Conservation (phyloP, 805 yeast genomes). For the Cyberlindnera americana region DNA sequence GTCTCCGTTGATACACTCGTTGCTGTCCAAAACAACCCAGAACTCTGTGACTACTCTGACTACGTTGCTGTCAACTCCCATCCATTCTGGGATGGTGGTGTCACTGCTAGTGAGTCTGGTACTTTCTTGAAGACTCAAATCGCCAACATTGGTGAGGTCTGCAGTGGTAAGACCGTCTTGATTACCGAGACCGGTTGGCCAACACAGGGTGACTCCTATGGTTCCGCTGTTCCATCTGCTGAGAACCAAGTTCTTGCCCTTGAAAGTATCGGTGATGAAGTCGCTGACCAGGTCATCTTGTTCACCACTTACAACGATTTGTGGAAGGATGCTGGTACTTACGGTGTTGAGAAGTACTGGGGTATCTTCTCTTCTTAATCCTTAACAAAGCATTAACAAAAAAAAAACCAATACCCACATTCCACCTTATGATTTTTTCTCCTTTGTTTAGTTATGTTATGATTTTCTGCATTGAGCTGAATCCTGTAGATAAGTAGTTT, state of each 20-base stretch:
- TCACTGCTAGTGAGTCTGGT: conserved; percentile 50
- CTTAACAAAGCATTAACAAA: not conserved
- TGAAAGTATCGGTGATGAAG: conserved; percentile 38
- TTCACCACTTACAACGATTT: conserved; percentile 61
- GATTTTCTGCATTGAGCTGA: not conserved
- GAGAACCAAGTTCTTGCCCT: conserved; percentile 51
- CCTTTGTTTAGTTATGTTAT: conserved; percentile 4
- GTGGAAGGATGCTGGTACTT: conserved; percentile 57
- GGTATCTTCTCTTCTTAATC: conserved; percentile 29
- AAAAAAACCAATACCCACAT: not conserved
- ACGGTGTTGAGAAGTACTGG: conserved; percentile 56
- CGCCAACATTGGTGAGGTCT: conserved; percentile 38
- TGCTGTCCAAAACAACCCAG: conserved; percentile 52
- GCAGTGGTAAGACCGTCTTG: conserved; percentile 44
- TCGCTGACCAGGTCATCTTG: conserved; percentile 49
- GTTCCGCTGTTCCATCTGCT: conserved; percentile 52
- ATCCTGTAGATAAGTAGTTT: not conserved
- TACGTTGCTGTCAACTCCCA: conserved; percentile 66
- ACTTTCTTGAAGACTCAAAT: conserved; percentile 49
- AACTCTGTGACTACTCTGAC: conserved; percentile 53
- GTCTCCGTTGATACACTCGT: conserved; percentile 65
- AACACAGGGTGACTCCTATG: conserved; percentile 51
- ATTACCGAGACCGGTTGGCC: conserved; percentile 75
- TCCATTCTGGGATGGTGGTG: conserved; percentile 60
- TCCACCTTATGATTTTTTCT: conserved; percentile 3